Evolutionary conservation across 2,329 filamentous ascomycete species (phyloP).

Genomic region (Pestalotiopsis sp.): DNA sequence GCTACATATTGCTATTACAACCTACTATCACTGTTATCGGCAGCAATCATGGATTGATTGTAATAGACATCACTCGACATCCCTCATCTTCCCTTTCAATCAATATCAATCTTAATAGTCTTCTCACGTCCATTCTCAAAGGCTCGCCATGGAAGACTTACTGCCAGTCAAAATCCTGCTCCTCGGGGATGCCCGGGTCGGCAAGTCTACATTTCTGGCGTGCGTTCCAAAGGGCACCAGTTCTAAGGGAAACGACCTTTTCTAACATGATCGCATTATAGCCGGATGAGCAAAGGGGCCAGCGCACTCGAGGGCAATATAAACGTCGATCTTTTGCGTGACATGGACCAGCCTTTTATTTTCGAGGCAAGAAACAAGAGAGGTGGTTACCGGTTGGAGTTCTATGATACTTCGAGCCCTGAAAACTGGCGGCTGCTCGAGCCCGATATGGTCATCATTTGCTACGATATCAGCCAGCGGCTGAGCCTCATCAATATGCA

Average conservation of each 20-base stretch:
- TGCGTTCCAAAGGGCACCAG: constrained; percentile 39
- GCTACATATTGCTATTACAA: constrained; percentile 3
- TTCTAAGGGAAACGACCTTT: background rate
- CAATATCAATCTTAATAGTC: background rate
- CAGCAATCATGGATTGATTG: background rate
- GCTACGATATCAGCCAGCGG: constrained; percentile 64
- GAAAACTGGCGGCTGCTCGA: constrained; percentile 61
- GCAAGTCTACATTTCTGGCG: constrained; percentile 66
- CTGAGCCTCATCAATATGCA: constrained; percentile 62
- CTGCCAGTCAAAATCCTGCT: constrained; percentile 56
- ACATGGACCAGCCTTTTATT: constrained; percentile 63
- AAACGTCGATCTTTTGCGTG: constrained; percentile 53
- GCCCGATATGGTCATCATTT: constrained; percentile 62
- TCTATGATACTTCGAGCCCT: constrained; percentile 62
- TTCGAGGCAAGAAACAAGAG: constrained; percentile 56
- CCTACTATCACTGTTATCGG: background rate
- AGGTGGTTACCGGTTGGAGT: constrained; percentile 56
- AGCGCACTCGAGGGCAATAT: constrained; percentile 41
- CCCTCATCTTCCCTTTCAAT: background rate
- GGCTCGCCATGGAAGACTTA: constrained; percentile 33
- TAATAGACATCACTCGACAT: background rate
- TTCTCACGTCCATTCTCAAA: background rate
- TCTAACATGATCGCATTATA: constrained; percentile 29
- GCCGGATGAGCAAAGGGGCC: constrained; percentile 53
- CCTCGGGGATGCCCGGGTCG: constrained; percentile 61